Evolutionary conservation across 164 flowering plant genomes (phyloP), one percentile per base, ranked within the genome.

Genomic region (Euptelea pleiosperma): DNA sequence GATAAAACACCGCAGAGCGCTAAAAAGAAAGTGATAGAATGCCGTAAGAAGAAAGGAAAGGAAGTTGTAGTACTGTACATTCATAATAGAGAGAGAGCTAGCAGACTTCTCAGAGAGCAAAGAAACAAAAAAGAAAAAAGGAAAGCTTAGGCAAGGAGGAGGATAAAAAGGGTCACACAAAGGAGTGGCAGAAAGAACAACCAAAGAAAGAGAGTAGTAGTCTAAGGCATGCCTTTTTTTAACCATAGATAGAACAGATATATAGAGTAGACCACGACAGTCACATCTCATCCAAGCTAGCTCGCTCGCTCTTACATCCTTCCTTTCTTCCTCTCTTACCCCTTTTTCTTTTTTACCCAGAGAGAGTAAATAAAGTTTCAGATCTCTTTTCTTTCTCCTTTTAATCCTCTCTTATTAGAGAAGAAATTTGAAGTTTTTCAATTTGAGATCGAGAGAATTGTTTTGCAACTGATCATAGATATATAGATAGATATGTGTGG

Each of bases 1-100:
- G 28, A 48, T 48, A 3, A 28, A 44, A 44, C 48, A 44, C 52
- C 52, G 28, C 35, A 48, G 12, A 22, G 29, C 7, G 16, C 21
- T 18, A 24, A 11, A 50, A 8, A 24, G 24, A 63, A 29, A 30
- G 10, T 1, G 43, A 65, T 25, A 74, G 78, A 77, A 72, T 85
- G 92, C 82, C 92, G 92, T 88, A 79, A 82, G 77, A 75, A 77
- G 79, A 77, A 84, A 84, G 88, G 77, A 86, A 84, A 83, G 81
- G 71, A 35, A 54, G 51, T 58, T 33, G 33, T 52, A 71, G 64
- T 65, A 64, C 52, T 52, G 42, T 60, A 28, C 55, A 12, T n/a
- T n/a, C n/a, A n/a, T n/a, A n/a, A 24, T 16, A 43, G 39, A 43
- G 18, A 40, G 49, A 19, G 51, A 35, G 16, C 16, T 30, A 63